These are phyloP conservation scores for Aureobasidium sp. DNA, from an alignment of 2,329 filamentous ascomycete species.

Conservation along the genomic window DNA sequence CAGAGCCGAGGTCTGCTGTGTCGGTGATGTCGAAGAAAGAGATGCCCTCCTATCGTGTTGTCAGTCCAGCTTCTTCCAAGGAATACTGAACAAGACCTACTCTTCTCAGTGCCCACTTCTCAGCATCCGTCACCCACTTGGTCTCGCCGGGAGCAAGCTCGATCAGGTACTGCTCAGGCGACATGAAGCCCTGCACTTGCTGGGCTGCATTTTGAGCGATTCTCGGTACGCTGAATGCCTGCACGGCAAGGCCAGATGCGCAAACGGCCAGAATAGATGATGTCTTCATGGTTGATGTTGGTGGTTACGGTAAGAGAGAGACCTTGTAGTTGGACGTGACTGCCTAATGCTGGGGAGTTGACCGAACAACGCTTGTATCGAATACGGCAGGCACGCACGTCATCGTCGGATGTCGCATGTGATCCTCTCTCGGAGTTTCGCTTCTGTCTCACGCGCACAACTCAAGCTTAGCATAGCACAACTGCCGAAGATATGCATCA, in stretches of 20 bases:
- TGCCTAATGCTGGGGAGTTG: slow-evolving; percentile 10
- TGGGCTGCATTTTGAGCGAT: slow-evolving; percentile 16
- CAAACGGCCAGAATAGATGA: slow-evolving; percentile 14
- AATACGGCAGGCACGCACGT: slow-evolving; percentile 7
- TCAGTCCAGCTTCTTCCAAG: background rate
- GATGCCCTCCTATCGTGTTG: slow-evolving; percentile 53
- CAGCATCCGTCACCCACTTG: slow-evolving; percentile 82
- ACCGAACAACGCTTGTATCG: slow-evolving; percentile 14
- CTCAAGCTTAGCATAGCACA: background rate
- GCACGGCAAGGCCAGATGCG: slow-evolving; percentile 15
- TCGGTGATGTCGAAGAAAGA: slow-evolving; percentile 95
- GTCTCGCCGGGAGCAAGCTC: slow-evolving; percentile 79
- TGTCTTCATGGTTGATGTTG: slow-evolving; percentile 11
- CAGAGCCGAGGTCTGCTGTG: slow-evolving; percentile 54
- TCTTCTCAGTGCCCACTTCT: slow-evolving; percentile 86
- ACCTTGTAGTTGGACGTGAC: background rate
- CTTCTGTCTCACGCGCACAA: background rate
- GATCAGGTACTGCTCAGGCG: slow-evolving; percentile 59
- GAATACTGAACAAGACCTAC: slow-evolving; percentile 43
- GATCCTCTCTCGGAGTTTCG: background rate
- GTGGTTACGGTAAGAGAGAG: background rate
- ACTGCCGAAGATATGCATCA: too few relatives aligned
- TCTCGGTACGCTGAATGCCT: slow-evolving; percentile 17
- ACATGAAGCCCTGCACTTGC: slow-evolving; percentile 22
- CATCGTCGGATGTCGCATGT: background rate